Base-by-base conservation (phyloP, 2,329 filamentous ascomycete species). In the Fusarium sp. region DNA sequence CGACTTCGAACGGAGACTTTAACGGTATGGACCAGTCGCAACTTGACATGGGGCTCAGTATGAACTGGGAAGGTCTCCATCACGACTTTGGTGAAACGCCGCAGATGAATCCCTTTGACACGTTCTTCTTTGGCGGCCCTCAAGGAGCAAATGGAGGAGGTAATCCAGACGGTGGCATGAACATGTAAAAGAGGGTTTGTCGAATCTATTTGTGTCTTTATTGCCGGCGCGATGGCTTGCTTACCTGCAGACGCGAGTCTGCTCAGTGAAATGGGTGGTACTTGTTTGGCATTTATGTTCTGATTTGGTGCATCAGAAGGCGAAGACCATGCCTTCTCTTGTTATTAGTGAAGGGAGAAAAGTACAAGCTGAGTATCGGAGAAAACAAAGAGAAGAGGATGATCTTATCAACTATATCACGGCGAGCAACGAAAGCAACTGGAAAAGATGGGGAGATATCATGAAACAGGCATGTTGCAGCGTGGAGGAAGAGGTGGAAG, bases 91-190 rank as follows among this genome's bases (percentile, higher is more conserved):
- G 83, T 60, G 86, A 89, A 46, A 84, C 84, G 51, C 83, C 87
- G 75, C 85, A 89, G 74, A 84, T 92, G 74, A 87, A 92, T 61
- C 85, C 90, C 0, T 92, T 93, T 78, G 91, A 92, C 74, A 88
- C 89, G 0, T 93, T 93, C 76, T 92, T 92, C 81, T 92, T 92
- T 76, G 90, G 90, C 1, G 86, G 85, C 1, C 85, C 85, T 68
- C 77, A 78, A 53, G 73, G 73, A 17, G 78, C 80, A 13, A 72
- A 68, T 24, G 71, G 73, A 10, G 69, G 69, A 20, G 56, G 66
- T 4, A 70, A 66, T 49, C 71, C 73, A 42, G 66, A 68, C 1
- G 66, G 67, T 17, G 75, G 77, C 7, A 74, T 73, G 31, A 77
- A 76, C 14, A 74, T 75, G 71, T 75, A 57, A 66, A 42, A 53